phyloP scores from a whole-genome alignment of 208 protist genomes.

The Sergeia podlipaevii region DNA sequence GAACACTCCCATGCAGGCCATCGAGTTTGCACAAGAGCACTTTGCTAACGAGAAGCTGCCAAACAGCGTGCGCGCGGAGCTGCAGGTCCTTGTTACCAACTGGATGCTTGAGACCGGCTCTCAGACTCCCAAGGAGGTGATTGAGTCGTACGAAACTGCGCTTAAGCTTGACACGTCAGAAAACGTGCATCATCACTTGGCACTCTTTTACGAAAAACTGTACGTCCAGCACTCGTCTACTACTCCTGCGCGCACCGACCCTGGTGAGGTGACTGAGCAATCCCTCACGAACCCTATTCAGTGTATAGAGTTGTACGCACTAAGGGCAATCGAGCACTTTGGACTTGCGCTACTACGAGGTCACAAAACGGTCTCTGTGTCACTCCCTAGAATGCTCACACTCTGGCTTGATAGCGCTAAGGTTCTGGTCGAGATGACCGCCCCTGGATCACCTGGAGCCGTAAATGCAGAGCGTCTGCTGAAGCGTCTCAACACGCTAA shows the following conservation, averaged over 20 bases:
- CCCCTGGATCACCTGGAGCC: constrained; percentile 3
- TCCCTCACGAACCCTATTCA: constrained; percentile 29
- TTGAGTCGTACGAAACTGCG: constrained; percentile 70
- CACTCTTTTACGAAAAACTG: constrained; percentile 92
- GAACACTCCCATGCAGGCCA: constrained; percentile 63
- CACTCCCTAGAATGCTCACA: constrained; percentile 95
- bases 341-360: constrained; percentile 80
- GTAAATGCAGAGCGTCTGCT: constrained; percentile 13
- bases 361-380: constrained; percentile 80
- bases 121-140: constrained; percentile 74
- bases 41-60: constrained; percentile 23
- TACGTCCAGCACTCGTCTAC: constrained; percentile 24
- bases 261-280: constrained; percentile 5
- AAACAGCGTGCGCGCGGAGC: constrained; percentile 37
- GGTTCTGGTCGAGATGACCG: constrained; percentile 14
- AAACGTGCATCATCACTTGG: constrained; percentile 89
- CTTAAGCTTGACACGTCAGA: constrained; percentile 74
- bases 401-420: constrained; percentile 90
- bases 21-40: constrained; percentile 71
- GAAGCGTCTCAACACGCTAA: constrained; percentile 19
- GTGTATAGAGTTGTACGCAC: constrained; percentile 40
- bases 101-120: constrained; percentile 78
- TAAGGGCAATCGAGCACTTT: constrained; percentile 76
- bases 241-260: neutral
- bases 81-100: constrained; percentile 69